A percentile compares a stretch with the other conserved stretches of the same genome.
phyloP scores from a whole-genome alignment of 805 yeast species.

The Suhomyces sp. region DNA sequence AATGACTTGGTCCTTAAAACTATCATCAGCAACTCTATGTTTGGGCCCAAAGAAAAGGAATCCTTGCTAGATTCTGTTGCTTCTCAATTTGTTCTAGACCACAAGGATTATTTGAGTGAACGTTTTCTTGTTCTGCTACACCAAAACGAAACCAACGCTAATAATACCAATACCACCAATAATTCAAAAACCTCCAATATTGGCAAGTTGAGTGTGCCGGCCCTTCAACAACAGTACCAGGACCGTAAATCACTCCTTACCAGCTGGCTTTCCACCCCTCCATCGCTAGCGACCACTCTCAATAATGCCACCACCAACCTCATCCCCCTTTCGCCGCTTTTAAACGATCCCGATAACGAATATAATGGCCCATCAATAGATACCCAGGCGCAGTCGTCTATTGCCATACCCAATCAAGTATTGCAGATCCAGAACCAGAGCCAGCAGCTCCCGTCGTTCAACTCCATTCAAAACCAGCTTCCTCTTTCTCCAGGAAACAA shows the following conservation, averaged over 20 bases:
- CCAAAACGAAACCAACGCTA: neutral
- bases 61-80: slow-evolving; percentile 10
- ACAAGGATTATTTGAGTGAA: slow-evolving; percentile 8
- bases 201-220: neutral
- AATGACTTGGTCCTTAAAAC: slow-evolving; percentile 5
- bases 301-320: slow-evolving; percentile 12
- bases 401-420: slow-evolving; percentile 16
- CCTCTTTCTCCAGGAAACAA: slow-evolving; percentile 23
- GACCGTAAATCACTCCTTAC: slow-evolving; percentile 3
- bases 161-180: too few relatives aligned
- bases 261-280: slow-evolving; percentile 3
- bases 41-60: slow-evolving; percentile 7
- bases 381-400: neutral
- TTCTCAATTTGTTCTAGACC: slow-evolving; percentile 12
- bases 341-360: slow-evolving; percentile 25
- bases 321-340: slow-evolving; percentile 30
- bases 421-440: slow-evolving; percentile 26
- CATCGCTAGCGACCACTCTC: neutral
- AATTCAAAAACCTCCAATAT: neutral
- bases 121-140: slow-evolving; percentile 8
- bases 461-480: slow-evolving; percentile 32
- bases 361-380: slow-evolving; percentile 2
- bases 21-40: slow-evolving; percentile 5
- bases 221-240: slow-evolving; percentile 1
- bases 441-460: slow-evolving; percentile 36